phyloP scores from a whole-genome alignment of 345 rosid genomes.

The Erysimum cheiranthoides region DNA sequence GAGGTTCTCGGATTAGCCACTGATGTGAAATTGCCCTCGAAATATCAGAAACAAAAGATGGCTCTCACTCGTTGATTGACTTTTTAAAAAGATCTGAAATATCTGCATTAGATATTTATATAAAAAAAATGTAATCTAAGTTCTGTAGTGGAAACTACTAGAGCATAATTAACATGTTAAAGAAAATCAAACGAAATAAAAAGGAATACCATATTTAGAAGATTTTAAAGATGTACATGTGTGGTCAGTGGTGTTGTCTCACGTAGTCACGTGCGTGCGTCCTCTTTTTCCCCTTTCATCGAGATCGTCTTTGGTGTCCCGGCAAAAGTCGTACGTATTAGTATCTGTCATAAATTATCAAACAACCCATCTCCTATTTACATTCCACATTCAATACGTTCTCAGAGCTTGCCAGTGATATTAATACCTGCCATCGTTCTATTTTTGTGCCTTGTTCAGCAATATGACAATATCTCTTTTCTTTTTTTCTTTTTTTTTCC shows the following conservation, averaged over 20 bases:
- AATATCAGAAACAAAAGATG: slow-evolving; percentile 61
- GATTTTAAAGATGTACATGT: background rate
- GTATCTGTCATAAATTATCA: background rate
- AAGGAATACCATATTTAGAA: background rate
- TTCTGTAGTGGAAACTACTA: background rate
- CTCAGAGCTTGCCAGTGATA: slow-evolving; percentile 4
- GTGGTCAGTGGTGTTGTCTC: background rate
- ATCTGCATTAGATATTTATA: background rate
- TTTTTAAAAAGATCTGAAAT: background rate
- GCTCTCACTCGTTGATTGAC: slow-evolving; percentile 35
- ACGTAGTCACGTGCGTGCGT: background rate
- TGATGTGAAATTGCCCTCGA: slow-evolving; percentile 68
- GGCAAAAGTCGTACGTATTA: background rate
- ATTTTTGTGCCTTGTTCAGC: background rate
- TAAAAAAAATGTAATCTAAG: background rate
- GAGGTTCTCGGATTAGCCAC: slow-evolving; percentile 69
- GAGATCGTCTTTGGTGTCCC: background rate
- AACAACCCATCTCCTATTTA: background rate
- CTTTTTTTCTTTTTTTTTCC: no score
- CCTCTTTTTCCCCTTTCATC: background rate
- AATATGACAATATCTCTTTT: background rate
- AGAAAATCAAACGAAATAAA: background rate
- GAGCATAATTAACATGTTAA: background rate
- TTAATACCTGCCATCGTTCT: background rate
- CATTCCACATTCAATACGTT: background rate